Evolutionary conservation across 108 stramenopile genomes (phyloP), one percentile per base, ranked within the genome.

Genomic region (Cyclotella sp.): DNA sequence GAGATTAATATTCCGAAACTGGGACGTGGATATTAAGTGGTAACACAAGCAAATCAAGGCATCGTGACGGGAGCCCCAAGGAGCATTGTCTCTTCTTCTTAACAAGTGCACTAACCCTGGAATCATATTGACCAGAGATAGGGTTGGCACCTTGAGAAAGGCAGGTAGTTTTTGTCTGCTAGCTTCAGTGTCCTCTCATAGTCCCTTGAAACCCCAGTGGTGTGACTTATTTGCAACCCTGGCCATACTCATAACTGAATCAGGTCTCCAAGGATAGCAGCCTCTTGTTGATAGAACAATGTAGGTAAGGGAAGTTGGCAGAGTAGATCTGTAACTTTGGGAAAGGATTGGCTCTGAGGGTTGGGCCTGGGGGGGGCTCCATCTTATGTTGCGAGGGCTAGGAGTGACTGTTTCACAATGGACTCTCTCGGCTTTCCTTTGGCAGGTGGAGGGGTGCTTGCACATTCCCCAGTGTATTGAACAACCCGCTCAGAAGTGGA

Each of bases 181-280:
- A n/a, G 85, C 82, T 91, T 89, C 89, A 87, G 91, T 90, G 90
- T 91, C 84, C 88, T 91, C 85, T 84, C 87, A 87, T 92, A 86
- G 89, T 86, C 78, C 93, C 93, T 89, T 94, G 95, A 94, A 93
- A 94, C 90, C 85, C 88, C 84, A 79, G 85, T 77, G 84, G 92
- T 84, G 87, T 89, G 91, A 82, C 77, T 92, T 93, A 92, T 93
- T 91, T n/a, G n/a, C n/a, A n/a, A n/a, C n/a, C n/a, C n/a, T n/a
- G n/a, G n/a, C n/a, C n/a, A n/a, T n/a, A n/a, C 93, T 89, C 89
- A 95, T 97, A 92, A 97, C 96, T 95, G 94, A 95, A 91, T 93
- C 96, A 97, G 96, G 94, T 97, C 93, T 91, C 94, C 97, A 81
- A 77, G 76, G 76, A 69, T 77, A 77, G 76, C 76, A 77, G 76